These are phyloP conservation scores for Suhomyces taliae DNA, from an alignment of 1,139 yeast genomes.

Conservation along the genomic window DNA sequence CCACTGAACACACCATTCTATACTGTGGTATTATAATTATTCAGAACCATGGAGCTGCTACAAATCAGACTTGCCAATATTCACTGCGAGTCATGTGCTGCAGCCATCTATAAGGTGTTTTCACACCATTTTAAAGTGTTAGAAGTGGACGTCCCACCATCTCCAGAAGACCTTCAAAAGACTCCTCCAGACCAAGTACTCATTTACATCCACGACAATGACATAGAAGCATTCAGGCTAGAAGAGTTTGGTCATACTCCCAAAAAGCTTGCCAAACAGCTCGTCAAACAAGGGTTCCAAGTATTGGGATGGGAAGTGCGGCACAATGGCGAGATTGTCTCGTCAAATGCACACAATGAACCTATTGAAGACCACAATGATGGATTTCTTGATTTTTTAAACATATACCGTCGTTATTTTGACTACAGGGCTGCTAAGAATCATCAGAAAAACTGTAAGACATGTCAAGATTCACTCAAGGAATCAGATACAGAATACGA, in stretches of 20 bases:
- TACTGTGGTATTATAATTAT: too few relatives aligned
- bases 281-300: conserved; percentile 32
- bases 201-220: conserved; percentile 19
- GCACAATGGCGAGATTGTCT: conserved; percentile 17
- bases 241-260: conserved; percentile 9
- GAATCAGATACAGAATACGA: conserved; percentile 4
- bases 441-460: conserved; percentile 35
- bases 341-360: conserved; percentile 8
- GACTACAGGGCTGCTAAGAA: conserved; percentile 13
- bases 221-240: conserved; percentile 22
- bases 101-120: conserved; percentile 27
- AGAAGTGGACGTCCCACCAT: conserved; percentile 22
- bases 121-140: conserved; percentile 16
- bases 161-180: conserved; percentile 21
- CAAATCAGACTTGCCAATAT: conserved; percentile 40
- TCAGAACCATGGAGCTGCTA: conserved; percentile 27
- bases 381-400: conserved; percentile 8
- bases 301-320: conserved; percentile 35
- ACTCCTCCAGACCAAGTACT: conserved; percentile 13
- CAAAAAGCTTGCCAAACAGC: conserved; percentile 19
- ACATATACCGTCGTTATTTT: conserved; percentile 6
- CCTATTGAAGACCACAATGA: conserved; percentile 1
- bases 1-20: too few relatives aligned
- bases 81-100: conserved; percentile 54
- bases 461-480: conserved; percentile 23